Conservation (phyloP, 2,329 filamentous ascomycete species). For the Sordariomycetes sp. region DNA sequence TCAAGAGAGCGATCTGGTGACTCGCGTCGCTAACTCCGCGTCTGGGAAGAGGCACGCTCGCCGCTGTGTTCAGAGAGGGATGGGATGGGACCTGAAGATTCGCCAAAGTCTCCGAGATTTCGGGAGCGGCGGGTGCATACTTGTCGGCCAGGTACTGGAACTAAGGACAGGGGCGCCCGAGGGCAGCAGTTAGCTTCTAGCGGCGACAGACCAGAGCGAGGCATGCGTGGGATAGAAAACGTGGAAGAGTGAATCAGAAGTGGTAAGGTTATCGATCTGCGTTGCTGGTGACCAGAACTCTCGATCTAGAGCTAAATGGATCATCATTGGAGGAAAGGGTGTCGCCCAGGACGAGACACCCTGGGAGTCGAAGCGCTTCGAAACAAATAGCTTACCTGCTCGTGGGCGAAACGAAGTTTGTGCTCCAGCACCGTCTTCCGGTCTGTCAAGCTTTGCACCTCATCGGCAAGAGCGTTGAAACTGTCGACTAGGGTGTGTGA, state of each 20-base stretch:
- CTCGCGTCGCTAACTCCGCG: constrained; percentile 31
- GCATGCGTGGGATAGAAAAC: neutral
- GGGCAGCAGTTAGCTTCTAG: neutral
- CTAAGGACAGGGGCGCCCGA: constrained; percentile 21
- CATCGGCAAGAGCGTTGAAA: constrained; percentile 53
- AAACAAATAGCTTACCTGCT: constrained; percentile 41
- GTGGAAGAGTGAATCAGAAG: constrained; percentile 22
- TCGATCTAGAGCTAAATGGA: constrained; percentile 74
- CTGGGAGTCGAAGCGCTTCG: neutral
- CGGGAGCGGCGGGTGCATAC: constrained; percentile 53
- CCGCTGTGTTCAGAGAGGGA: constrained; percentile 34
- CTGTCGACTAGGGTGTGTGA: constrained; percentile 51
- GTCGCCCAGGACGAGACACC: neutral
- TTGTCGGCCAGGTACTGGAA: constrained; percentile 57
- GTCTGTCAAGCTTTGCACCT: constrained; percentile 53
- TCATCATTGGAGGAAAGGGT: constrained; percentile 25
- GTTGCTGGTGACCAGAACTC: constrained; percentile 40
- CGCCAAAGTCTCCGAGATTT: constrained; percentile 55
- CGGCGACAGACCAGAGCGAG: neutral
- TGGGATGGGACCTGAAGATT: constrained; percentile 53
- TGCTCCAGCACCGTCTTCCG: constrained; percentile 56
- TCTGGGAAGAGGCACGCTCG: constrained; percentile 42
- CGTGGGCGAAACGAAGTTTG: constrained; percentile 55
- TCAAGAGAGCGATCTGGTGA: constrained; percentile 51
- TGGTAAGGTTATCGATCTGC: constrained; percentile 48